Base-by-base conservation (phyloP, 305 asterid species). In the Solanum aculeatissimum region DNA sequence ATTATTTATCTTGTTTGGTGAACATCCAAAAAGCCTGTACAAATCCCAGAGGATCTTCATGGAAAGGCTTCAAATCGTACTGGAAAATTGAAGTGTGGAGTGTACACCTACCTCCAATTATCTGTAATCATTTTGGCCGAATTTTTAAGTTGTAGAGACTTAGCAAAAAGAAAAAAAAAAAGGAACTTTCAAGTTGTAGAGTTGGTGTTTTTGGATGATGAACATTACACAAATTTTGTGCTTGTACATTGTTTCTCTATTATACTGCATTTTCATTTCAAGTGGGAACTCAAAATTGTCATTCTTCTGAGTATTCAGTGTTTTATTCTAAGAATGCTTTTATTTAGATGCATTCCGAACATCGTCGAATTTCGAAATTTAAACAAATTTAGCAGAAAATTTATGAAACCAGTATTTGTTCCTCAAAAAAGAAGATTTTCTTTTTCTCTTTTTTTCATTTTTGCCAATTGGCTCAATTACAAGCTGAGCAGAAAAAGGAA, bases 11-110 rank as follows among this genome's bases (percentile, higher is more conserved):
- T 13, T n/a, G 47, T 51, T 13, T 83, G 68, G 25, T 21, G 51
- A 62, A 68, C 12, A 49, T 53, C 51, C 45, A 77, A 83, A 80
- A 86, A 79, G 86, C 74, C 51, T 77, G 86, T 86, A 86, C 86
- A 83, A 74, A 54, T 77, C 72, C 74, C 57, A 86, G 84, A 11
- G 84, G 43, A 63, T 68, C 21, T 58, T n/a, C 68, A 35, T 70
- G 68, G 16, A 54, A 60, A 54, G 82, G 85, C 53, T 51, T 60
- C 68, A 65, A 47, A 42, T 66, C n/a, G 18, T 18, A 53, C 66
- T 8, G 51, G 45, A 79, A n/a, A 54, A 29, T 79, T 54, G 14
- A 79, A 53, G 68, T 78, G 68, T 71, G 13, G 35, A 10, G 12
- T 42, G 54, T 79, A 35, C 83, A 79, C 51, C 83, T 32, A 32